Base-by-base conservation (phyloP, 805 yeast genomes). In the Grigorovia humatica region DNA sequence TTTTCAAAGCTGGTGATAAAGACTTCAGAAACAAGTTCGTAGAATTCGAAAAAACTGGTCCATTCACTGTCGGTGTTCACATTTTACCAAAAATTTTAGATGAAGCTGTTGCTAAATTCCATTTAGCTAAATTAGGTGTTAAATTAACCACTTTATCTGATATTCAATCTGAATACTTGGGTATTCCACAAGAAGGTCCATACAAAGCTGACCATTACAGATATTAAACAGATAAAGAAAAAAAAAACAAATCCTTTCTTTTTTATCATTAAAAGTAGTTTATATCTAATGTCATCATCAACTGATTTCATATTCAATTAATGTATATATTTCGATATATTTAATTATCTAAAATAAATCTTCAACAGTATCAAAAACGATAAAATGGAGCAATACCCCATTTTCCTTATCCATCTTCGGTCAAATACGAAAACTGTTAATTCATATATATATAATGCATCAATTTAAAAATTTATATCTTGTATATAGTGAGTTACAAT, bases 151-250 rank as follows among this genome's bases (percentile, higher is more conserved):
- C 74, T 59, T 83, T 91, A 71, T 71, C 89, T 60, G 60, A 73
- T 51, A 88, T 72, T 63, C 99, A 91, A 82, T 80, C 96, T 65
- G 96, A 89, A 62, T 91, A 91, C 85, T 83, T 91, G 72, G 90
- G 91, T 69, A 75, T 93, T 64, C 91, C 96, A 68, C 70, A 72
- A 66, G 85, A 83, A 73, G 99, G 99, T 79, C 99, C 99, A 66
- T 91, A 67, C 95, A 91, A 91, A 85, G 84, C 96, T 68, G 97
- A 91, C 66, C 87, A 84, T 79, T 91, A 91, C 95, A 87, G 97
- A 80, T 91, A 91, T 79, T 91, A 88, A 41, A 32, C 38, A 32
- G 11, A 23, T 23, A 23, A 23, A 4, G 27, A 23, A 23, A 23
- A 13, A 32, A 8, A 5, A 32, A 11, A 32, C n/a, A n/a, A n/a